phyloP scores from a whole-genome alignment of 1,284 basidiomycete genomes.

The Austroboletus novae-zelandiae region DNA sequence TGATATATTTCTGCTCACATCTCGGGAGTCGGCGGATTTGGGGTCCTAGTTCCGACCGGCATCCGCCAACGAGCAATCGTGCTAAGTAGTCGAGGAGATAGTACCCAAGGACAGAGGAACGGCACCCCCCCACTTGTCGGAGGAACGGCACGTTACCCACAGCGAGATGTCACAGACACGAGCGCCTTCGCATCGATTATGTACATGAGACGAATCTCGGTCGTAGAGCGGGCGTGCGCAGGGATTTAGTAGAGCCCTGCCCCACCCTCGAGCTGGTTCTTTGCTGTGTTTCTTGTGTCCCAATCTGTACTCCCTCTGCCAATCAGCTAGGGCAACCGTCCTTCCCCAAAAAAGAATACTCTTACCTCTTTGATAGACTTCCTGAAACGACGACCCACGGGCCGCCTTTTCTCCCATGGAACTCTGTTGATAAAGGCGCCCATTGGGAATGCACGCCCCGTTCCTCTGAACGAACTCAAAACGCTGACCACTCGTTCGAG shows the following conservation, averaged over 20 bases:
- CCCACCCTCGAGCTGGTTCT: background rate
- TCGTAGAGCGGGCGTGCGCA: conserved; percentile 15
- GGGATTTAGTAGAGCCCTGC: background rate
- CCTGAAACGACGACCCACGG: conserved; percentile 5
- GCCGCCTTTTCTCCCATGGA: conserved; percentile 25
- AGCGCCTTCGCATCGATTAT: conserved; percentile 4
- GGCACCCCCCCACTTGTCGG: background rate
- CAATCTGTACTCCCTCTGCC: background rate
- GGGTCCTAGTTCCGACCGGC: conserved; percentile 19
- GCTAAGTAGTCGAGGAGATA: background rate
- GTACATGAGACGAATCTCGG: conserved; percentile 12
- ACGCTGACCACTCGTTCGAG: background rate
- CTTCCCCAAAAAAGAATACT: conserved; percentile 8
- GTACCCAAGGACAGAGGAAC: no score
- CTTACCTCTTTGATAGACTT: conserved; percentile 12
- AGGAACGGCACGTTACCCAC: background rate
- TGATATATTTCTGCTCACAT: conserved; percentile 16
- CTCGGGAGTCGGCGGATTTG: conserved; percentile 2
- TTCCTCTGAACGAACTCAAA: conserved; percentile 11
- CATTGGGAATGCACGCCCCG: conserved; percentile 5
- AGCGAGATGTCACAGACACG: conserved; percentile 3
- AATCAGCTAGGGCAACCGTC: conserved; percentile 9
- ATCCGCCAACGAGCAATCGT: conserved; percentile 21
- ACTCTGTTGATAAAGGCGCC: conserved; percentile 7
- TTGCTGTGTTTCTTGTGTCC: conserved; percentile 2